phyloP scores from a whole-genome alignment of 2,329 filamentous ascomycete genomes.

The Verticillium nonalfalfae region DNA sequence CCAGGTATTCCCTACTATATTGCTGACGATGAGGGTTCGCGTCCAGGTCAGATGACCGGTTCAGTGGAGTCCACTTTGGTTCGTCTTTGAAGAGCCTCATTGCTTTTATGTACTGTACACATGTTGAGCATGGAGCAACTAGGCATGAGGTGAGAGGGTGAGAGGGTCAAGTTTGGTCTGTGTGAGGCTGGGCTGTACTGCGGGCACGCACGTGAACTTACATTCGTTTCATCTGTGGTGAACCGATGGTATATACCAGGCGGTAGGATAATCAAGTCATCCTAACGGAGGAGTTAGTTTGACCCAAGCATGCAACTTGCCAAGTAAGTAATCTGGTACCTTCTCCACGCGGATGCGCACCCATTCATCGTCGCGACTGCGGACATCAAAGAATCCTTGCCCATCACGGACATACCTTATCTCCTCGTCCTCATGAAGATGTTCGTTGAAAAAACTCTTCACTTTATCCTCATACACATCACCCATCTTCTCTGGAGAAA shows the following conservation, averaged over 20 bases:
- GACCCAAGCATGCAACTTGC: neutral
- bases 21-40: conserved; percentile 70
- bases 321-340: conserved; percentile 26
- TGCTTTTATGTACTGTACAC: conserved; percentile 76
- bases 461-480: conserved; percentile 89
- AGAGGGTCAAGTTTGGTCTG: too few species aligned
- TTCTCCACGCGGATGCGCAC: conserved; percentile 79
- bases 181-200: too few species aligned
- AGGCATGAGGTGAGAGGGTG: neutral
- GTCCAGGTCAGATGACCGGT: conserved; percentile 73
- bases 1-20: conserved; percentile 53
- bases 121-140: neutral
- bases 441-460: conserved; percentile 88
- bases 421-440: conserved; percentile 97
- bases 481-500: conserved; percentile 82
- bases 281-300: conserved; percentile 19
- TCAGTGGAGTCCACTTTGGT: conserved; percentile 95
- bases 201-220: conserved; percentile 40
- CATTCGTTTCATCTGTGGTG: conserved; percentile 86
- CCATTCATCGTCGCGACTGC: conserved; percentile 79
- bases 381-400: conserved; percentile 87
- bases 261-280: conserved; percentile 88
- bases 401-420: conserved; percentile 91
- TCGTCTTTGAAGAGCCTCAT: conserved; percentile 98
- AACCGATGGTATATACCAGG: conserved; percentile 97